A percentile compares a stretch with the other conserved stretches of the same genome.
These are phyloP conservation scores for Trichosporon asahii DNA, from an alignment of 1,284 basidiomycete species.

Conservation along the genomic window DNA sequence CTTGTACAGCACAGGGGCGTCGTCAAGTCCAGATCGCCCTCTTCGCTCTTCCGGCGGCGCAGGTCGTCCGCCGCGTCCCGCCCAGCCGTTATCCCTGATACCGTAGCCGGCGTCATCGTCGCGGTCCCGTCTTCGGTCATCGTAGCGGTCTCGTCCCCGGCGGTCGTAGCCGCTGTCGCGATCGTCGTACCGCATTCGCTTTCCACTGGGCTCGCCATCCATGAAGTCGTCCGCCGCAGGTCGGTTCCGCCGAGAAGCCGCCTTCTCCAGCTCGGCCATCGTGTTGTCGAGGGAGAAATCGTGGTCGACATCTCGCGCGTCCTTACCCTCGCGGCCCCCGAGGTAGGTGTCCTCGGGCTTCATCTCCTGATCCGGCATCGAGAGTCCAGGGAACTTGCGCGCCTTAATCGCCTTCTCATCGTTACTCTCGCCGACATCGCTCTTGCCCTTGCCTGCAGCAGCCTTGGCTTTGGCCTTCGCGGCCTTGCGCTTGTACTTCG, in stretches of 20 bases:
- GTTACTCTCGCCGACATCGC: conserved; percentile 37
- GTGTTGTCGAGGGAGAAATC: conserved; percentile 67
- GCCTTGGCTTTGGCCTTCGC: conserved; percentile 51
- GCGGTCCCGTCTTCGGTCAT: conserved; percentile 19
- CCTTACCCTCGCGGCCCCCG: conserved; percentile 54
- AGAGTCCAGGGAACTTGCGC: conserved; percentile 85
- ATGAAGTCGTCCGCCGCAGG: conserved; percentile 55
- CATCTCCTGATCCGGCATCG: conserved; percentile 72
- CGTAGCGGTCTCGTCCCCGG: conserved; percentile 34
- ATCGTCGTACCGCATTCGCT: conserved; percentile 57
- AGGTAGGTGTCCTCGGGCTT: conserved; percentile 54
- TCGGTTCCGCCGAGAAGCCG: conserved; percentile 57
- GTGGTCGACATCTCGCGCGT: conserved; percentile 56
- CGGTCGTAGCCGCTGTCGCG: conserved; percentile 53
- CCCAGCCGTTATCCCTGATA: conserved; percentile 31
- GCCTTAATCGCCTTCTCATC: conserved; percentile 69
- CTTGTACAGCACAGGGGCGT: conserved; percentile 85
- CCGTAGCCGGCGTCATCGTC: conserved; percentile 22
- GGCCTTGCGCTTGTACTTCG: conserved; percentile 83
- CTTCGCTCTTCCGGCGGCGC: conserved; percentile 21
- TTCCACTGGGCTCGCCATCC: conserved; percentile 54
- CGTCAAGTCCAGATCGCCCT: conserved; percentile 60
- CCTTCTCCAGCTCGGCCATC: conserved; percentile 70
- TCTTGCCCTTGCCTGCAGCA: conserved; percentile 36
- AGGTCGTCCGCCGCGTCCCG: conserved; percentile 20